Percentiles rank a stretch among this genome's conserved stretches.
Conservation (phyloP, 2,329 filamentous ascomycete genomes). For the Fusarium albidum region DNA sequence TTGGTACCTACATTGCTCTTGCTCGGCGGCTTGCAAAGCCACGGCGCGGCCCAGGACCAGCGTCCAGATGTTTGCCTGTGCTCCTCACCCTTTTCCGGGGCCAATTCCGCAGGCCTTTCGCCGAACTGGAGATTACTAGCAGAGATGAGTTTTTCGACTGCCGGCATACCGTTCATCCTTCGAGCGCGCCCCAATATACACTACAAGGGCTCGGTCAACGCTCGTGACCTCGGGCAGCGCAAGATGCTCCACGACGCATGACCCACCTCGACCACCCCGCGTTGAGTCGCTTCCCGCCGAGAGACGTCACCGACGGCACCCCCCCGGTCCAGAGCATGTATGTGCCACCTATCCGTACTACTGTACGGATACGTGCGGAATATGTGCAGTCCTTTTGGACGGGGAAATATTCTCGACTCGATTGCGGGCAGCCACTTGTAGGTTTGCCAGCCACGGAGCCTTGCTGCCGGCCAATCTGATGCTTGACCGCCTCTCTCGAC, state of each 20-base stretch:
- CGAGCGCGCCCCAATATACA: slow-evolving; percentile 13
- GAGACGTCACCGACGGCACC: slow-evolving; percentile 33
- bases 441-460: slow-evolving; percentile 27
- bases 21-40: not conserved
- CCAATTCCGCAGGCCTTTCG: not conserved
- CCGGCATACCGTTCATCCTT: slow-evolving; percentile 13
- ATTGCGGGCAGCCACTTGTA: slow-evolving; percentile 34
- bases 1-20: not conserved
- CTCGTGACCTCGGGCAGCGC: slow-evolving; percentile 33
- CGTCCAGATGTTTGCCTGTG: slow-evolving; percentile 9
- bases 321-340: slow-evolving; percentile 23
- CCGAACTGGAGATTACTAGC: slow-evolving; percentile 1
- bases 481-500: slow-evolving; percentile 37
- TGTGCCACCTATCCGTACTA: slow-evolving; percentile 29
- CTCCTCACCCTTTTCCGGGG: not conserved
- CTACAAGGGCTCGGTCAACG: slow-evolving; percentile 14
- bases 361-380: not conserved
- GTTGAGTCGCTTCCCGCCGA: slow-evolving; percentile 26
- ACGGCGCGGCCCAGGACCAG: slow-evolving; percentile 17
- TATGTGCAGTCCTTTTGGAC: slow-evolving; percentile 20
- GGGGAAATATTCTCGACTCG: slow-evolving; percentile 33
- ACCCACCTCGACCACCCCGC: slow-evolving; percentile 21
- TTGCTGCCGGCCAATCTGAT: slow-evolving; percentile 34
- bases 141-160: slow-evolving; percentile 9
- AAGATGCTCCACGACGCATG: slow-evolving; percentile 5